Base-by-base conservation (phyloP, 2,329 filamentous ascomycete species). In the Juglanconis oblonga region DNA sequence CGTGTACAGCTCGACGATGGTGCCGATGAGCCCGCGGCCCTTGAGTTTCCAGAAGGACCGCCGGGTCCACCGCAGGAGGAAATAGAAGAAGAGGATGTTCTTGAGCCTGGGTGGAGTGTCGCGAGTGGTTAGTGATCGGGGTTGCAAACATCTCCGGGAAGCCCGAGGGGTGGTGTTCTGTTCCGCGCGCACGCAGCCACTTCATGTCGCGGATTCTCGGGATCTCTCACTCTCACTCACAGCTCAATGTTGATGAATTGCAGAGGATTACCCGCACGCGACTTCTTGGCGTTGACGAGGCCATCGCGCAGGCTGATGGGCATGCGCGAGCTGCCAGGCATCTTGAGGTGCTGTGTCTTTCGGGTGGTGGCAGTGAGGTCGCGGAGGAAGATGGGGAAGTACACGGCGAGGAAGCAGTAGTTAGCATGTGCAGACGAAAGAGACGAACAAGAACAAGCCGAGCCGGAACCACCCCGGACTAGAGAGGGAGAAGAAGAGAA, bases 11-110 rank as follows among this genome's bases (percentile, higher is more conserved):
- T 94, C 87, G 69, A 85, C 79, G 62, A 92, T 70, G 61, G 91
- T 90, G 64, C 94, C 94, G 71, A 96, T 76, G 68, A 95, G 74
- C 66, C 95, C 95, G 72, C 95, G 92, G 67, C 95, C 95, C 70
- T 90, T 91, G 67, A 98, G 82, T 71, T 95, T 91, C 78, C 92
- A 89, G 72, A 91, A 89, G 33, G 85, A 83, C 70, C 89, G 90
- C 66, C 92, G 90, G 36, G 89, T 85, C 81, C 92, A 90, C 71
- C 93, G 89, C 52, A 96, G 79, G 62, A 97, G 73, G 77, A 98
- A 97, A 67, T 96, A 84, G 71, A 93, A 81, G 74, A 98, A 96
- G 68, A 98, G 80, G 62, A 97, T 80, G 72, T 97, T 96, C 57
- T 91, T 90, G 63, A 97, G 71, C 62, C 91, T 94, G 65, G 31